Base-by-base conservation (phyloP, 1,284 basidiomycete genomes). In the Ustilago cynodontis region DNA sequence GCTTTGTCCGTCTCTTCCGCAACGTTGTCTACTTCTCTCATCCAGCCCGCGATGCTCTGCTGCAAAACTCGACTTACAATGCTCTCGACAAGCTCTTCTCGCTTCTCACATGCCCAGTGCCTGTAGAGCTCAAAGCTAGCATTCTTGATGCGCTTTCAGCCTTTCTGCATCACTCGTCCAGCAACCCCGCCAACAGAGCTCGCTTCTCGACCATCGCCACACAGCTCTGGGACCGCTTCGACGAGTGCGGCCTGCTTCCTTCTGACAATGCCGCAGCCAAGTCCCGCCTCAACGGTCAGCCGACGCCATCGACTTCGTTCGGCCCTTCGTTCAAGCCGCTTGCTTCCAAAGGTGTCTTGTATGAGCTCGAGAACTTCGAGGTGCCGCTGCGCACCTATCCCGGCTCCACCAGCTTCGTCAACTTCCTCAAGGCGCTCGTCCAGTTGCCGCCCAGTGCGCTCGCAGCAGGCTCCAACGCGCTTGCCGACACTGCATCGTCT, bases 51-150 rank as follows among this genome's bases (percentile, higher is more conserved):
- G 89, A 92, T 11, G 91, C 93, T 1, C 90, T 98, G 16, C 90
- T 92, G 53, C 89, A 91, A 26, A 93, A 95, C 86, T 90, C 90
- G 2, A 90, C 92, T 5, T 87, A 87, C 80, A 81, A 82, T 52
- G 93, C 93, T 0, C 90, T 98, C 91, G 4, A 90, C 95, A 43
- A 89, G 94, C 71, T 93, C 93, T 86, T 85, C 50, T 68, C 67
- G 28, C 76, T 86, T 10, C 80, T 82, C 49, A 75, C 79, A 20
- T 83, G 80, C 53, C 80, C 77, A 1, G 73, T 28, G 89, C 93
- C 94, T 0, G 88, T 96, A n/a, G 94, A 98, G 81, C 89, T 98
- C 61, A 98, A 98, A 82, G 94, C 94, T 0, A 90, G 92, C 1
- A 88, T 97, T 1, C 92, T 98, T 67, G 90, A 94, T 39, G 91